Evolutionary conservation across 2,329 filamentous ascomycete genomes (phyloP).

Genomic region (Fusarium redolens): DNA sequence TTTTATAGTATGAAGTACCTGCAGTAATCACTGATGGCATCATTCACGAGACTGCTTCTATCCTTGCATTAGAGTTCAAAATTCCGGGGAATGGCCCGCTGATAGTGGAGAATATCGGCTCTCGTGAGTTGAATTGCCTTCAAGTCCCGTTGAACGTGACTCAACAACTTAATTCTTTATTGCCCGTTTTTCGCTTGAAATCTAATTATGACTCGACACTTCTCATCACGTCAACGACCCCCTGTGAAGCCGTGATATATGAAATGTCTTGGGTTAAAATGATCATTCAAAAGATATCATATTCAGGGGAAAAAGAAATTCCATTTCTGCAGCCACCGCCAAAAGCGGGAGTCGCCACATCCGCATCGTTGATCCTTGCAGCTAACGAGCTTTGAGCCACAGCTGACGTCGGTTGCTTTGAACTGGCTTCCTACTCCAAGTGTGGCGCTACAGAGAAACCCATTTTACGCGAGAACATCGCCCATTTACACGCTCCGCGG

Average conservation of each 20-base stretch:
- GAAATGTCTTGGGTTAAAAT: constrained; percentile 15
- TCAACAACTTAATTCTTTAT: background rate
- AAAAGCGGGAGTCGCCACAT: background rate
- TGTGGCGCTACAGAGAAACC: background rate
- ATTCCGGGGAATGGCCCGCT: constrained; percentile 42
- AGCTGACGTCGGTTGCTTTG: constrained; percentile 1
- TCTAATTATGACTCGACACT: background rate
- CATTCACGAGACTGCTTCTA: constrained; percentile 8
- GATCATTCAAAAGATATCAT: background rate
- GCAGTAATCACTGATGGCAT: constrained; percentile 11
- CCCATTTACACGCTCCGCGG: constrained; percentile 46
- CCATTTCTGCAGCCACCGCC: constrained; percentile 6
- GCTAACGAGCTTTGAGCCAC: constrained; percentile 12
- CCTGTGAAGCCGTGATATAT: constrained; percentile 32
- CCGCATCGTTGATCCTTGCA: constrained; percentile 22
- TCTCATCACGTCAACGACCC: constrained; percentile 36
- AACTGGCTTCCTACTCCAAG: background rate
- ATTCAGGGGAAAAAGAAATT: background rate
- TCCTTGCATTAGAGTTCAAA: constrained; percentile 21
- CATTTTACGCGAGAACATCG: constrained; percentile 40
- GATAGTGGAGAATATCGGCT: constrained; percentile 32
- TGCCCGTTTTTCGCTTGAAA: background rate
- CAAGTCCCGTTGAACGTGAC: constrained; percentile 1
- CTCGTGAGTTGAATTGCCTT: background rate
- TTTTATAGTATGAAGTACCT: constrained; percentile 3